Conservation (phyloP, 2,329 filamentous ascomycete species). For the Lasiodiplodia theobromae region DNA sequence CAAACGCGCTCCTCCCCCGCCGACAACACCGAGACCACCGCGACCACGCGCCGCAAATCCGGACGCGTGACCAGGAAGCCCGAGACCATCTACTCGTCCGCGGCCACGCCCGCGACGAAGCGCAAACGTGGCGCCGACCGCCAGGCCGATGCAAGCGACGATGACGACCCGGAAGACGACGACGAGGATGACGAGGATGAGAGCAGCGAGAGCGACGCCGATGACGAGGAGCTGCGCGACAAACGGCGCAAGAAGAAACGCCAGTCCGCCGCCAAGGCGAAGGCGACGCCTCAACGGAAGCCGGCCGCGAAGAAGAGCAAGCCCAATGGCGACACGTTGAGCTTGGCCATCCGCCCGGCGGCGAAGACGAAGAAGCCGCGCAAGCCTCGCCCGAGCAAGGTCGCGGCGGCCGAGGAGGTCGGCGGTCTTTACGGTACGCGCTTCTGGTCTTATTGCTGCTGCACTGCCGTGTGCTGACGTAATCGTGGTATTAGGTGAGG, state of each 20-base stretch:
- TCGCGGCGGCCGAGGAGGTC: slow-evolving; percentile 59
- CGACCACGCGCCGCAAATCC: slow-evolving; percentile 46
- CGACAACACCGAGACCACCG: slow-evolving; percentile 29
- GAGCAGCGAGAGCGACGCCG: slow-evolving; percentile 47
- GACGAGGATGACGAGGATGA: slow-evolving; percentile 35
- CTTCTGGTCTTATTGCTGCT: slow-evolving; percentile 11
- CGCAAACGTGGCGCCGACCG: slow-evolving; percentile 45
- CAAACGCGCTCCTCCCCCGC: slow-evolving; percentile 29
- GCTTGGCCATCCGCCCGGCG: slow-evolving; percentile 63
- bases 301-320: slow-evolving; percentile 62
- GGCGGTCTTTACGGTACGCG: slow-evolving; percentile 64
- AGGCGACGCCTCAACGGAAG: slow-evolving; percentile 40
- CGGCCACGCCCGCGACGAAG: slow-evolving; percentile 43
- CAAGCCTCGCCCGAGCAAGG: slow-evolving; percentile 56
- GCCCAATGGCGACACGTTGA: slow-evolving; percentile 57
- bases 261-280: slow-evolving; percentile 31
- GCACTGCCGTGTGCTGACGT: slow-evolving; percentile 18
- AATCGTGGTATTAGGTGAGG: slow-evolving; percentile 55
- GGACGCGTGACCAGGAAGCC: slow-evolving; percentile 51
- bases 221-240: slow-evolving; percentile 47
- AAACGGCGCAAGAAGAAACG: slow-evolving; percentile 43
- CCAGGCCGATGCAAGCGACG: slow-evolving; percentile 37
- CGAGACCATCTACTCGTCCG: slow-evolving; percentile 42
- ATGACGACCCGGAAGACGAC: slow-evolving; percentile 10
- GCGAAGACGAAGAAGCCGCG: slow-evolving; percentile 53